These are phyloP conservation scores for Cladobotryum mycophilum DNA, from an alignment of 2,329 filamentous ascomycete species.

Conservation along the genomic window DNA sequence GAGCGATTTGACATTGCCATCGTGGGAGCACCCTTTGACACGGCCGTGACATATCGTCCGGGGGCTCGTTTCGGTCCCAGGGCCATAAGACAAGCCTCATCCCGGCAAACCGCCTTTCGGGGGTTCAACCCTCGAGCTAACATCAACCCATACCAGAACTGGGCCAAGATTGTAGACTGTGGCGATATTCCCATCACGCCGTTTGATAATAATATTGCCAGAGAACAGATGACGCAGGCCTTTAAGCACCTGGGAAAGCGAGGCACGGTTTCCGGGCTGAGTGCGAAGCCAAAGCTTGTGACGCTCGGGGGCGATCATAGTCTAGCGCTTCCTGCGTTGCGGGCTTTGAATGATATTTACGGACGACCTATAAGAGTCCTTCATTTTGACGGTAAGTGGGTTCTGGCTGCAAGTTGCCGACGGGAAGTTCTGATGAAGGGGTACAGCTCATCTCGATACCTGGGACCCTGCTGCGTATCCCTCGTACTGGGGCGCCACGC, in stretches of 20 bases:
- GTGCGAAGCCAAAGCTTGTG: conserved; percentile 50
- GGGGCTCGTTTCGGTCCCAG: conserved; percentile 80
- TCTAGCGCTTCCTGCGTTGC: conserved; percentile 61
- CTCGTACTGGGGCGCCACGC: conserved; percentile 56
- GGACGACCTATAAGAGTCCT: conserved; percentile 60
- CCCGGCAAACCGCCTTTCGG: conserved; percentile 71
- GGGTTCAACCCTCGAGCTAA: conserved; percentile 74
- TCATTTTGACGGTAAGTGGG: conserved; percentile 56
- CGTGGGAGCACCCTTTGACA: conserved; percentile 69
- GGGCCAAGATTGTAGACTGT: conserved; percentile 80
- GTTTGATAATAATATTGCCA: conserved; percentile 76
- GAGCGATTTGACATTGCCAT: conserved; percentile 65
- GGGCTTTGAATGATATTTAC: conserved; percentile 58
- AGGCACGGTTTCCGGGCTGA: conserved; percentile 29
- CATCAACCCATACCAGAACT: conserved; percentile 78
- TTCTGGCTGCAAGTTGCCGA: background rate
- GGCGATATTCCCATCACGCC: conserved; percentile 85
- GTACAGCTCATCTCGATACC: conserved; percentile 63
- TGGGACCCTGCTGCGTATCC: conserved; percentile 82
- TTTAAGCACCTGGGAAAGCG: conserved; percentile 59
- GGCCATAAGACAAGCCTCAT: conserved; percentile 77
- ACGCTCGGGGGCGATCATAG: conserved; percentile 70
- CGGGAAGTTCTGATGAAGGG: background rate
- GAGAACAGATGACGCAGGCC: conserved; percentile 77
- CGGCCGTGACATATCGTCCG: conserved; percentile 63